Evolutionary conservation across 139 green algal genomes (phyloP).

Genomic region (Chlorella sp.): DNA sequence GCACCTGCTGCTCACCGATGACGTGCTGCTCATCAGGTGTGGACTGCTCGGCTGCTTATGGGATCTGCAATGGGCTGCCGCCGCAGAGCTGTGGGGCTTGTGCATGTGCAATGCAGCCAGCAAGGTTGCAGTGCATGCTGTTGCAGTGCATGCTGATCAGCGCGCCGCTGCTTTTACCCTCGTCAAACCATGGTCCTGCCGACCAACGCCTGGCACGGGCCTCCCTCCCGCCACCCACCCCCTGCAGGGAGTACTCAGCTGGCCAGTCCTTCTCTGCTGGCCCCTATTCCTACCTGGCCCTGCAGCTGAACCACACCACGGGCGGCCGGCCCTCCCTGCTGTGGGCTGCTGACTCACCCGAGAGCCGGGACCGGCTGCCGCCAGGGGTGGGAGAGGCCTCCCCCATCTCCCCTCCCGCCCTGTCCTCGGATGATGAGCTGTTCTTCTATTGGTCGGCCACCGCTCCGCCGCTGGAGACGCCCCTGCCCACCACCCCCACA

Average conservation of each 20-base stretch:
- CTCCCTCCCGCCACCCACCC: too few species aligned
- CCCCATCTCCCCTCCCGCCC: background rate
- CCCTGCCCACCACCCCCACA: background rate
- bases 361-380: conserved; percentile 15
- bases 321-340: conserved; percentile 9
- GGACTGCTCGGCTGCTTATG: too few species aligned
- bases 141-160: too few species aligned
- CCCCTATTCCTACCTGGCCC: conserved; percentile 30
- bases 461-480: background rate
- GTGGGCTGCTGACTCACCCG: conserved; percentile 4
- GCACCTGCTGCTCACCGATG: conserved; percentile 3
- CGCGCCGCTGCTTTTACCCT: too few species aligned
- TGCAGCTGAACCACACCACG: conserved; percentile 6
- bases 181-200: too few species aligned
- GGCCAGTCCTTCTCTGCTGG: conserved; percentile 1
- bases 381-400: conserved; percentile 3
- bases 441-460: conserved; percentile 28
- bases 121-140: background rate
- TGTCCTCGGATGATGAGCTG: background rate
- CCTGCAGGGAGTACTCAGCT: conserved; percentile 8
- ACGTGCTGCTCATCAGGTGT: conserved; percentile 31
- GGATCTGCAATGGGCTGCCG: background rate
- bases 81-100: background rate
- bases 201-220: too few species aligned
- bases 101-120: background rate